These are phyloP conservation scores for Fusarium circinatum DNA, from an alignment of 2,329 filamentous ascomycete genomes.

Conservation along the genomic window DNA sequence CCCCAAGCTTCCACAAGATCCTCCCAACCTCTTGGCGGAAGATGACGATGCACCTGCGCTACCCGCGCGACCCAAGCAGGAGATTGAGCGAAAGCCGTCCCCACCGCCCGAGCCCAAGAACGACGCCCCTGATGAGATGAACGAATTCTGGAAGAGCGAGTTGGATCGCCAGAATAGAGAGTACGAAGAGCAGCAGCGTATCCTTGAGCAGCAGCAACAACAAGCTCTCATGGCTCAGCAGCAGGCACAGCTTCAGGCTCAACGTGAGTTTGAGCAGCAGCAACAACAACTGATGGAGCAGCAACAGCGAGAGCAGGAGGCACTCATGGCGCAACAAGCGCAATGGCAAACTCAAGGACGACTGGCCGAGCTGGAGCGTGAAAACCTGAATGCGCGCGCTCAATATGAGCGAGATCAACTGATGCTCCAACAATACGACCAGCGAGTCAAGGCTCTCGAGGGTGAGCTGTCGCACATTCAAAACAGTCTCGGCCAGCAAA, in stretches of 20 bases:
- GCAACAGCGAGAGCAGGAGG: slow-evolving; percentile 89
- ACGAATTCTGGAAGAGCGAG: slow-evolving; percentile 97
- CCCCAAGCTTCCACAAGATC: slow-evolving; percentile 93
- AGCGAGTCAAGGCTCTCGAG: slow-evolving; percentile 92
- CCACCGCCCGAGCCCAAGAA: slow-evolving; percentile 74
- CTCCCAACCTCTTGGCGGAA: slow-evolving; percentile 87
- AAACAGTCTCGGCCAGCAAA: slow-evolving; percentile 85
- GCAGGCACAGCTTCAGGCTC: slow-evolving; percentile 83
- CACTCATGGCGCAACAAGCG: slow-evolving; percentile 86
- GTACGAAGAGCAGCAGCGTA: slow-evolving; percentile 92
- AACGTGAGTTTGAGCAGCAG: slow-evolving; percentile 96
- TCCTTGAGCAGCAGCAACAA: slow-evolving; percentile 87
- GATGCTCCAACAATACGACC: slow-evolving; percentile 96
- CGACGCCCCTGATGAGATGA: slow-evolving; percentile 92
- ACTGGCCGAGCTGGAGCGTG: slow-evolving; percentile 93
- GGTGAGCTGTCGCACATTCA: slow-evolving; percentile 85
- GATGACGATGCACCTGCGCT: slow-evolving; percentile 86
- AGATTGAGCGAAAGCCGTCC: slow-evolving; percentile 73
- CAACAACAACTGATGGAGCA: slow-evolving; percentile 89
- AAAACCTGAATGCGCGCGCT: slow-evolving; percentile 92
- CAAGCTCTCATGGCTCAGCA: slow-evolving; percentile 84
- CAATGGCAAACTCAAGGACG: slow-evolving; percentile 94
- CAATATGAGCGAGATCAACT: slow-evolving; percentile 98
- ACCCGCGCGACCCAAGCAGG: slow-evolving; percentile 82
- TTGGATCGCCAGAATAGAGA: slow-evolving; percentile 91